Conservation (phyloP, 139 green algal genomes). For the Asterochloris sp. region DNA sequence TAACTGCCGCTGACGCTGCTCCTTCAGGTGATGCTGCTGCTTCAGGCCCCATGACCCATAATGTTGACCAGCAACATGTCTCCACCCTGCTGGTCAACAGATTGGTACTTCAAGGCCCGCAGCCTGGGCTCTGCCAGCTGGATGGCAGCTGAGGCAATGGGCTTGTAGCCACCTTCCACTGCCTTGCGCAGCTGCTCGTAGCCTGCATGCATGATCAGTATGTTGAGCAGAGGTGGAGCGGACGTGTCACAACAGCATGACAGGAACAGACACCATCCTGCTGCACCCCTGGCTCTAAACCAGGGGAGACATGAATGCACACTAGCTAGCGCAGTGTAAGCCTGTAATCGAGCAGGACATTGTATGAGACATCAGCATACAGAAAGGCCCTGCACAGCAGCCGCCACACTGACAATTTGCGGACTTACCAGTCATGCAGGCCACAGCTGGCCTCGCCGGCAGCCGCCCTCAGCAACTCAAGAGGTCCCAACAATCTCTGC, state of each 20-base stretch:
- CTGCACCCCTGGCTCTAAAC: not conserved
- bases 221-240: not conserved
- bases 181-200: not conserved
- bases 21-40: too few species aligned
- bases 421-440: too few species aligned
- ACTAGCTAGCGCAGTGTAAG: not conserved
- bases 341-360: not conserved
- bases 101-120: not conserved
- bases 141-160: conserved; percentile 1
- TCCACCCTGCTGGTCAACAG: conserved; percentile 9
- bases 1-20: too few species aligned
- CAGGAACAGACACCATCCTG: not conserved
- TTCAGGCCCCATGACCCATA: too few species aligned
- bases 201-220: not conserved
- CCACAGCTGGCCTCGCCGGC: too few species aligned
- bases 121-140: not conserved
- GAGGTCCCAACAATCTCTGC: not conserved
- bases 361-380: not conserved
- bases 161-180: conserved; percentile 8
- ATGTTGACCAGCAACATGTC: not conserved
- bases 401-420: not conserved
- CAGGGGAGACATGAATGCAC: not conserved
- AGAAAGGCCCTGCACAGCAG: not conserved
- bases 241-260: not conserved
- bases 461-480: not conserved